Base-by-base conservation (phyloP, 768 basidiomycete species). In the Tricholoma terreum region DNA sequence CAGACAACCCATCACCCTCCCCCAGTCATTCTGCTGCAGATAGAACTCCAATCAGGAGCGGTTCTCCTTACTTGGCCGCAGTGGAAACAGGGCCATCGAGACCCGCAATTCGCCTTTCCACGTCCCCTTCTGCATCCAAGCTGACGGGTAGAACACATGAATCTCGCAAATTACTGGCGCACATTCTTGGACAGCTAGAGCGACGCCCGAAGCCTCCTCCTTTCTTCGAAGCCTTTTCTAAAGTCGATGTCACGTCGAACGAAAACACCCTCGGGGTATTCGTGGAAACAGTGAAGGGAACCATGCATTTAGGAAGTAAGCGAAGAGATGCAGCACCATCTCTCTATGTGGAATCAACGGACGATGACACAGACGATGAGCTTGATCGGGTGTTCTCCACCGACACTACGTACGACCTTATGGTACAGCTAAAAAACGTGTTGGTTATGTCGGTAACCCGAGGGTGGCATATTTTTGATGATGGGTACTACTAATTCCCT, bases 121-220 rank as follows among this genome's bases (percentile, higher is more conserved):
- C 14, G 54, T 71, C 22, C 69, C 76, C 21, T 53, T 58, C 9
- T 64, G 69, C 27, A 51, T 67, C 42, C 58, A 63, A 51, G 58
- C 57, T 30, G 66, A 66, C 19, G 15, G 40, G 31, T 31, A 49
- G 43, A 48, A 31, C 11, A 33, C 79, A 81, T 53, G 90, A 90
- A 68, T 83, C 85, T 8, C 80, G 84, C 50, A 91, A 91, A 66
- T 75, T 90, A 21, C 74, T 92, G 3, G 78, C 81, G 0, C 84
- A 87, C 66, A 73, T 90, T 27, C 73, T 92, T 14, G 75, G 75
- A 17, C 83, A 86, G 62, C 76, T 93, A n/a, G 79, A 82, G 48
- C 73, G 71, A 50, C 78, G 90, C 55, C 73, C 71, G 4, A 75
- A 76, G 58, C 84, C 86, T 30, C 82, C 84, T 2, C 66, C 82